Conservation (phyloP, 2,329 filamentous ascomycete genomes). For the Fusarium falciforme region DNA sequence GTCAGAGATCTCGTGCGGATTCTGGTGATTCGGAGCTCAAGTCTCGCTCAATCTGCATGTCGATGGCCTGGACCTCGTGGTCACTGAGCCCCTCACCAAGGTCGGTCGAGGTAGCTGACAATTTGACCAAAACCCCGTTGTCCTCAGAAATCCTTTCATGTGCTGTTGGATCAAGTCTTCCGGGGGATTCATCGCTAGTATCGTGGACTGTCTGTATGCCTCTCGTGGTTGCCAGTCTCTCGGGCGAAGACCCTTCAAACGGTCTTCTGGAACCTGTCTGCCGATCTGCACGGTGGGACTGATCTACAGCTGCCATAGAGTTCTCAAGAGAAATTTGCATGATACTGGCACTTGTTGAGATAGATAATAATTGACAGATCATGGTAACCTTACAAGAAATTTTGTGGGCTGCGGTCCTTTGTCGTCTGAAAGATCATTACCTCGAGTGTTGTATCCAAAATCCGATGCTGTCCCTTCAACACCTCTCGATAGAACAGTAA, state of each 20-base stretch:
- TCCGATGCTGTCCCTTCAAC: background rate
- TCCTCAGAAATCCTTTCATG: background rate
- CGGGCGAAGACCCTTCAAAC: background rate
- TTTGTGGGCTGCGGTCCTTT: background rate
- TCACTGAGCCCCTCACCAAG: too few relatives aligned
- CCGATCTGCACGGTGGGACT: background rate
- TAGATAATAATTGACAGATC: too few relatives aligned
- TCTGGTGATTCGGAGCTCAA: background rate
- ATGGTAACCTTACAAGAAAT: background rate
- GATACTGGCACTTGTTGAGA: background rate
- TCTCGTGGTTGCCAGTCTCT: background rate
- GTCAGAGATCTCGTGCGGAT: background rate
- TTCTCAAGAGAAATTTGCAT: background rate
- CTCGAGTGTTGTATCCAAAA: background rate
- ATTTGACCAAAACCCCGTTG: too few relatives aligned
- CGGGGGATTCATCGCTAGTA: too few relatives aligned
- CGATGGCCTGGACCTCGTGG: too few relatives aligned
- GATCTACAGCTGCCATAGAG: background rate
- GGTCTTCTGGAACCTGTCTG: background rate
- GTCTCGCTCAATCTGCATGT: background rate
- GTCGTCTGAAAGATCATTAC: background rate
- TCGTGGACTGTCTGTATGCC: background rate
- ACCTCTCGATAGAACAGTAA: background rate
- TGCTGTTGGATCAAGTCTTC: too few relatives aligned
- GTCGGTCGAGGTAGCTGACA: too few relatives aligned